Evolutionary conservation across 805 yeast genomes (phyloP).

Genomic region (Grigorovia humatica): DNA sequence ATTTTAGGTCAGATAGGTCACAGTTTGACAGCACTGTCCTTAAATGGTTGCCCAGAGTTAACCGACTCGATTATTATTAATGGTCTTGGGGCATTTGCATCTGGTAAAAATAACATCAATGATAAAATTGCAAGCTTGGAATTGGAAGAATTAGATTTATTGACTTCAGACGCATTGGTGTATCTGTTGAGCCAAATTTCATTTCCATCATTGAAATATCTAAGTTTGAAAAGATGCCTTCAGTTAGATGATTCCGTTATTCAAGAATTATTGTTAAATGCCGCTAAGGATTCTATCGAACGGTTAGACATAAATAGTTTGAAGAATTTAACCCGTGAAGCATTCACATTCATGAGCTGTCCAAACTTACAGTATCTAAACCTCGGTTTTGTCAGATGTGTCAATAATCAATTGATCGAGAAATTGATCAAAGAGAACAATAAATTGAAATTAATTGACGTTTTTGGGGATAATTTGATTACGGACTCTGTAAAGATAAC

Average conservation of each 20-base stretch:
- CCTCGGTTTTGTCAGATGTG: conserved; percentile 66
- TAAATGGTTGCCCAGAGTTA: conserved; percentile 66
- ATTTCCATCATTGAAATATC: conserved; percentile 47
- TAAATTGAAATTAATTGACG: conserved; percentile 57
- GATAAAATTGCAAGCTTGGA: conserved; percentile 43
- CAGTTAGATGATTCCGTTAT: conserved; percentile 55
- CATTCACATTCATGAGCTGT: conserved; percentile 39
- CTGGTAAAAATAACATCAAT: conserved; percentile 19
- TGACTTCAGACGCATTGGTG: conserved; percentile 59
- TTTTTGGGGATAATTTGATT: conserved; percentile 69
- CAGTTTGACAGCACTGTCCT: conserved; percentile 42
- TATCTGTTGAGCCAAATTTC: conserved; percentile 40
- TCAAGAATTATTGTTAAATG: conserved; percentile 49
- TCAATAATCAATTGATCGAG: conserved; percentile 61
- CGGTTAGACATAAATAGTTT: conserved; percentile 68
- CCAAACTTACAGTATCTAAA: conserved; percentile 63
- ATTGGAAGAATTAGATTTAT: conserved; percentile 45
- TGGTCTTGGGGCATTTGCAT: conserved; percentile 51
- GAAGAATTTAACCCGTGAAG: conserved; percentile 40
- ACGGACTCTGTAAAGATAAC: conserved; percentile 44
- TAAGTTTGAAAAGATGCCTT: conserved; percentile 57
- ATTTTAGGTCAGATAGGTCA: conserved; percentile 54
- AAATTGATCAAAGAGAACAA: conserved; percentile 49
- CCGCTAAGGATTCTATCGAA: conserved; percentile 48
- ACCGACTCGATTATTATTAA: conserved; percentile 53